A percentile compares a stretch with the other conserved stretches of the same genome.
These are phyloP conservation scores for Ophiostoma piceae DNA, from an alignment of 2,329 filamentous ascomycete genomes.

Conservation along the genomic window DNA sequence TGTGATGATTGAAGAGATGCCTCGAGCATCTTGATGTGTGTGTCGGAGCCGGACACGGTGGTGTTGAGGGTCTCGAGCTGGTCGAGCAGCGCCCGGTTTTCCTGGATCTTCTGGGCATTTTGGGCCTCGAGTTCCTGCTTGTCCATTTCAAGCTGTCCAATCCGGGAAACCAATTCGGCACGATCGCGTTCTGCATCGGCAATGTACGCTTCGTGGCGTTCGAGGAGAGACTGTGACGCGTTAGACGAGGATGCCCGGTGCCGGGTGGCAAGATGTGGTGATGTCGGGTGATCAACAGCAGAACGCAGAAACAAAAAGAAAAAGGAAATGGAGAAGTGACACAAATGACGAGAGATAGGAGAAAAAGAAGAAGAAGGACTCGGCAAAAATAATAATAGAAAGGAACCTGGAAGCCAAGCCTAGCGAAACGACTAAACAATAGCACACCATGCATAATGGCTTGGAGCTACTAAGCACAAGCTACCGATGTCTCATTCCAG, in stretches of 20 bases:
- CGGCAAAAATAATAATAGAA: neutral
- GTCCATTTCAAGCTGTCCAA: conserved; percentile 68
- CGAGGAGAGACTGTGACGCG: conserved; percentile 68
- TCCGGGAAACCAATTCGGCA: conserved; percentile 62
- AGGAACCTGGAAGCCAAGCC: neutral
- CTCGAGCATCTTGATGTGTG: conserved; percentile 70
- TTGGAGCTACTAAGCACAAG: neutral
- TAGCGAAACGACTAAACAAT: neutral
- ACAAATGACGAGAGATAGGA: neutral
- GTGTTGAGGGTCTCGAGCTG: conserved; percentile 81
- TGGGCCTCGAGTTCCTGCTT: conserved; percentile 69
- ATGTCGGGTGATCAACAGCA: neutral
- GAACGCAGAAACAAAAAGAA: neutral
- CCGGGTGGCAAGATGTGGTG: neutral
- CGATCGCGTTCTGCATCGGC: conserved; percentile 85
- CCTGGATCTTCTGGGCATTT: conserved; percentile 73
- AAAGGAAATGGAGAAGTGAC: neutral
- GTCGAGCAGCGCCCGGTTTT: conserved; percentile 75
- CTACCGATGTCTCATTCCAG: conserved; percentile 5
- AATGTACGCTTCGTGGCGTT: conserved; percentile 91
- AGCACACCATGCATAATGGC: neutral
- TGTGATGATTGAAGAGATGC: conserved; percentile 72
- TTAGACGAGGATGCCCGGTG: neutral
- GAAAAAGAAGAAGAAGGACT: neutral
- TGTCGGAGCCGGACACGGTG: conserved; percentile 73